A percentile compares a stretch with the other conserved stretches of the same genome.
Evolutionary conservation across 2,329 filamentous ascomycete species (phyloP).

Genomic region (Fusarium palustre): DNA sequence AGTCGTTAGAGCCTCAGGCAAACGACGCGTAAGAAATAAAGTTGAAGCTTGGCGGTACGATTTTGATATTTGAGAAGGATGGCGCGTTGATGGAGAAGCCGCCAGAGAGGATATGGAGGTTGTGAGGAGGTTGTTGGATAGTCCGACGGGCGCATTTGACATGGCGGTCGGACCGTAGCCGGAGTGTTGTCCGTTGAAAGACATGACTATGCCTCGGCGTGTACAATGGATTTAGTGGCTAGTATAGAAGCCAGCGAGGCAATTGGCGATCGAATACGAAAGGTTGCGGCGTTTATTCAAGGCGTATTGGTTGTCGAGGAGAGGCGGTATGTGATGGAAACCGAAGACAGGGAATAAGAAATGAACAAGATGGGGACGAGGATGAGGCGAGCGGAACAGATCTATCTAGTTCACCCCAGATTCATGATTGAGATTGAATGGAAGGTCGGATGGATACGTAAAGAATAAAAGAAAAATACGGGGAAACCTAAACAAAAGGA

Average conservation of each 20-base stretch:
- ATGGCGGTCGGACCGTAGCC: slow-evolving; percentile 59
- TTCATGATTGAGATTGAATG: slow-evolving; percentile 30
- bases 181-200: slow-evolving; percentile 58
- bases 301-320: slow-evolving; percentile 17
- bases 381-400: slow-evolving; percentile 30
- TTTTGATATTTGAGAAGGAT: slow-evolving; percentile 83
- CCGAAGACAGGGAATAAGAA: slow-evolving; percentile 11
- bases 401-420: slow-evolving; percentile 36
- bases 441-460: slow-evolving; percentile 7
- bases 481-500: slow-evolving; percentile 25
- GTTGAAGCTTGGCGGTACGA: slow-evolving; percentile 94
- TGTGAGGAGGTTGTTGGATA: slow-evolving; percentile 66
- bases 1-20: slow-evolving; percentile 88
- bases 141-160: slow-evolving; percentile 53
- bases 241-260: slow-evolving; percentile 3
- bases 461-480: slow-evolving; percentile 14
- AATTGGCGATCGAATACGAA: slow-evolving; percentile 32
- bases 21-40: slow-evolving; percentile 91
- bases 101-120: slow-evolving; percentile 78
- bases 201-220: slow-evolving; percentile 51
- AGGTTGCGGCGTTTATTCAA: slow-evolving; percentile 18
- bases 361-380: background rate
- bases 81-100: slow-evolving; percentile 69
- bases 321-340: slow-evolving; percentile 24
- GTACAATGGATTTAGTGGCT: slow-evolving; percentile 14